Conservation (phyloP, 371 early-diverging fungal species). For the Zychaea mexicana region DNA sequence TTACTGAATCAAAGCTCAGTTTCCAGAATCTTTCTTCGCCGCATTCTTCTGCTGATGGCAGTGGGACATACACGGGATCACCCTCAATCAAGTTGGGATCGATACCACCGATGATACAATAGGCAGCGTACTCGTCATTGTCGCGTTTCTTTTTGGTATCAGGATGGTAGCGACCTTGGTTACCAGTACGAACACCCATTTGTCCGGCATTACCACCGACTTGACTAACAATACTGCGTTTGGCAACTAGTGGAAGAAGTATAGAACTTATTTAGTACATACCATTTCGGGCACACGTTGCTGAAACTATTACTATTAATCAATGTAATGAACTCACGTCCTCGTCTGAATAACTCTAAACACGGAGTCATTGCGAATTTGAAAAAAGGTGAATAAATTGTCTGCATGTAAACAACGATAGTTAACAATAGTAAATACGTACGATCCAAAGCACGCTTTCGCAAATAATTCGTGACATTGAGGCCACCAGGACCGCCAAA, state of each 20-base stretch:
- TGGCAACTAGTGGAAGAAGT: neutral
- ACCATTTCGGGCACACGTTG: too few relatives aligned
- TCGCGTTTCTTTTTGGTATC: neutral
- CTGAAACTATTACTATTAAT: too few relatives aligned
- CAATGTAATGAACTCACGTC: neutral
- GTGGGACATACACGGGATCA: neutral
- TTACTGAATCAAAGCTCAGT: neutral
- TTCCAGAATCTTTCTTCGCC: neutral
- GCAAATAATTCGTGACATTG: neutral
- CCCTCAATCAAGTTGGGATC: neutral
- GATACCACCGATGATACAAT: neutral
- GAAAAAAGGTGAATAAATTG: neutral
- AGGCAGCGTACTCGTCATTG: neutral
- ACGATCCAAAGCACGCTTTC: neutral
- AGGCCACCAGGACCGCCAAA: neutral
- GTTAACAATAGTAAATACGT: neutral
- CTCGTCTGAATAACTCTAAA: neutral
- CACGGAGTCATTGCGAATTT: too few relatives aligned
- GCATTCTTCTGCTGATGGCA: neutral
- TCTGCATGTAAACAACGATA: too few relatives aligned
- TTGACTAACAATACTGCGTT: neutral
- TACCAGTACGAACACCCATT: neutral
- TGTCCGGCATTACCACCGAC: neutral
- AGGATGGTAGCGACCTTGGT: neutral
- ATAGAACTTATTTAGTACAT: neutral